phyloP scores from a whole-genome alignment of 1,284 basidiomycete genomes.

The Fomitopsis betulina region DNA sequence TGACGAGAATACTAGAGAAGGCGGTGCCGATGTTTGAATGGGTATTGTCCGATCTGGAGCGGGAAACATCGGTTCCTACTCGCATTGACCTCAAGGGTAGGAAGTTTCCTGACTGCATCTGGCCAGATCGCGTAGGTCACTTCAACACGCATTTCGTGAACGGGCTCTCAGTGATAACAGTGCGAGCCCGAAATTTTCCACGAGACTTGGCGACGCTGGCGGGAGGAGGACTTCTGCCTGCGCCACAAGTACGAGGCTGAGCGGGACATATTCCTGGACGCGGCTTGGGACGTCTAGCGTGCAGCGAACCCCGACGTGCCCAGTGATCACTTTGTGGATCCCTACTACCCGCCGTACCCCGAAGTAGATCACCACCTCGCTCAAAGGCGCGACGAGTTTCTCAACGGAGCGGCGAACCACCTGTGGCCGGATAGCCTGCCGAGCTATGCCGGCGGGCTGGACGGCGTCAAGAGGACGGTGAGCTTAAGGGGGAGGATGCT shows the following conservation, averaged over 20 bases:
- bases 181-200: not conserved
- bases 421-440: not conserved
- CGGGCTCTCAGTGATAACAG: not conserved
- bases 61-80: not conserved
- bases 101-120: not conserved
- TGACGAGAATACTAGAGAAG: not conserved
- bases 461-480: not conserved
- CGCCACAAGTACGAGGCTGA: too few relatives aligned
- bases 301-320: too few relatives aligned
- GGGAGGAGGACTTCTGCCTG: too few relatives aligned
- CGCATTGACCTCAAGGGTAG: not conserved
- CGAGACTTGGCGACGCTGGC: not conserved
- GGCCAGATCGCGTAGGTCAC: not conserved
- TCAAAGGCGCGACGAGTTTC: not conserved
- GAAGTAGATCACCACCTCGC: not conserved
- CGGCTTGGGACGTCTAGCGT: too few relatives aligned
- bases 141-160: not conserved
- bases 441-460: not conserved
- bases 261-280: too few relatives aligned
- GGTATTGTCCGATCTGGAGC: not conserved
- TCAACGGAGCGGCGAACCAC: not conserved
- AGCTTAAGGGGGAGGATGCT: constrained; percentile 22
- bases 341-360: not conserved
- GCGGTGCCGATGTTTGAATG: not conserved
- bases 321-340: not conserved